Evolutionary conservation across 331 rosid genomes (phyloP), one percentile per base, ranked within the genome.

Genomic region (Dryas integrifolia): DNA sequence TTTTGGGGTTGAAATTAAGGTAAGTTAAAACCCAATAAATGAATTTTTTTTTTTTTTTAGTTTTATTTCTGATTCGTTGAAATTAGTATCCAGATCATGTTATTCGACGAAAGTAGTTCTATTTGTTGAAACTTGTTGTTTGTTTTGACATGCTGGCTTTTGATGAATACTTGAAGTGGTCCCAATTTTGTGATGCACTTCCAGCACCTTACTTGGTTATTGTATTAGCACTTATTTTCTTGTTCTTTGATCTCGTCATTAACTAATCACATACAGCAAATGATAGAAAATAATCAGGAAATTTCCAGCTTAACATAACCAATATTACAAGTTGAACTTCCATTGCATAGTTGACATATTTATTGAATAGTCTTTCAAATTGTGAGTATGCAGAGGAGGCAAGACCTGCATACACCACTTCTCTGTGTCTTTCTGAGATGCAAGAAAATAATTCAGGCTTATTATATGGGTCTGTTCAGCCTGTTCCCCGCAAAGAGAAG

Each of bases 291-390:
- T 41, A 9, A n/a, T 44, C n/a, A 63, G 47, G 16, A 51, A 3
- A 5, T 49, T 68, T 68, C 73, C 73, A 51, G 73, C 73, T 67
- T 48, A 13, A 52, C 58, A 49, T 49, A 35, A 39, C 72, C 58
- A 7, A 8, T 49, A 46, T 14, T 60, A 15, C 9, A 12, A 12
- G 63, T 11, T 58, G 40, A 39, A 57, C 15, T 57, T 21, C 14
- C 62, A 14, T 49, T 49, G 47, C 58, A 13, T 67, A 26, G 57
- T 9, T 48, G 24, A 67, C 15, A 48, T 30, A 58, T 30, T 26
- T 9, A 67, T 50, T 68, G 15, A 5, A 5, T n/a, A 15, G 13
- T 9, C 49, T 39, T 39, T 16, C 9, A 69, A 52, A 41, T 53
- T 53, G 55, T 48, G 46, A 21, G 40, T 14, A 24, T 35, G 26